phyloP scores from a whole-genome alignment of 2,329 filamentous ascomycete genomes.

The Penicillium hordei region DNA sequence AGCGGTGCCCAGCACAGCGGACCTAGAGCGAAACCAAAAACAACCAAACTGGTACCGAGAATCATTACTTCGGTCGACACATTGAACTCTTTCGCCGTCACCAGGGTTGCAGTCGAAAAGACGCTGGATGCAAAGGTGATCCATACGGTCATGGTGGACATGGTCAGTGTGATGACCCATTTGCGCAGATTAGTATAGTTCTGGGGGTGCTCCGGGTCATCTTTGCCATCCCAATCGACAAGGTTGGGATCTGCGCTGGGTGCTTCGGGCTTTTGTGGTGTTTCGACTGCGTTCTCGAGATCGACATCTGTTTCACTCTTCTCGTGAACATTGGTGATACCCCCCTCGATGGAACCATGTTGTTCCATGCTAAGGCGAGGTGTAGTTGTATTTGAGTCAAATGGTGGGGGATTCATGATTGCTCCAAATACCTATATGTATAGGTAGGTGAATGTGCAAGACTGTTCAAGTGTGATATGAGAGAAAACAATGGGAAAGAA shows the following conservation, averaged over 20 bases:
- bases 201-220: slow-evolving; percentile 34
- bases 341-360: background rate
- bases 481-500: background rate
- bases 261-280: slow-evolving; percentile 5
- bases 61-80: slow-evolving; percentile 52
- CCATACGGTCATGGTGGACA: slow-evolving; percentile 47
- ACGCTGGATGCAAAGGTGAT: slow-evolving; percentile 52
- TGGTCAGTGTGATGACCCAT: slow-evolving; percentile 45
- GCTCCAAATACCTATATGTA: background rate
- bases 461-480: background rate
- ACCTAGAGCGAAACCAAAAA: slow-evolving; percentile 46
- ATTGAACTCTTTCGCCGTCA: slow-evolving; percentile 45
- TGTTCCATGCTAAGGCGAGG: slow-evolving; percentile 23
- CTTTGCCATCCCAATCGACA: slow-evolving; percentile 32
- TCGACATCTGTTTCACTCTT: slow-evolving; percentile 15
- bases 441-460: background rate
- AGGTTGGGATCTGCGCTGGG: slow-evolving; percentile 30
- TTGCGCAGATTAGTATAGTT: slow-evolving; percentile 32
- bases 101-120: slow-evolving; percentile 46
- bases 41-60: slow-evolving; percentile 51
- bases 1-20: slow-evolving; percentile 44
- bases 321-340: background rate
- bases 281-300: background rate
- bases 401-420: slow-evolving; percentile 5
- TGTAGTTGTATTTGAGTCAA: slow-evolving; percentile 19